Conservation (phyloP, 177 flowering plant genomes). For the Vitis hybrid region DNA sequence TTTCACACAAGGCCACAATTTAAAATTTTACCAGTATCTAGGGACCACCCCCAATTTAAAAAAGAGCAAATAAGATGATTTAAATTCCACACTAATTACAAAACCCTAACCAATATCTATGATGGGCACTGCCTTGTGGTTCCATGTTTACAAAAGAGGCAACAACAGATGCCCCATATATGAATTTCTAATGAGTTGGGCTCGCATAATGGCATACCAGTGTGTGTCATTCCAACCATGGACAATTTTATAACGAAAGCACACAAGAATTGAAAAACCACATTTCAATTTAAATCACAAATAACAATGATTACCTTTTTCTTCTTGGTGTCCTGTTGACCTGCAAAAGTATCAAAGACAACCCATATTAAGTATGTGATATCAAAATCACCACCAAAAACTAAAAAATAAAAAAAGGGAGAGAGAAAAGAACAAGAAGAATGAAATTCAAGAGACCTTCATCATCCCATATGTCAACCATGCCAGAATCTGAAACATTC, state of each 20-base stretch:
- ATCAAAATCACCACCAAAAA: slow-evolving; percentile 1
- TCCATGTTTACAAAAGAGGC: too few relatives aligned
- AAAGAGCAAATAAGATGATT: too few relatives aligned
- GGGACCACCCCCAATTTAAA: too few relatives aligned
- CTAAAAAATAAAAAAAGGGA: background rate
- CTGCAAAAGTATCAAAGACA: slow-evolving; percentile 29
- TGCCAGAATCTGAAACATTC: slow-evolving; percentile 25
- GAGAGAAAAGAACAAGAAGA: background rate
- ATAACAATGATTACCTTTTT: slow-evolving; percentile 42
- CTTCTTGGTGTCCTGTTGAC: slow-evolving; percentile 28
- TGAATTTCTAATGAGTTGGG: too few relatives aligned
- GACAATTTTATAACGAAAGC: background rate
- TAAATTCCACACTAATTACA: too few relatives aligned
- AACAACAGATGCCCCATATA: too few relatives aligned
- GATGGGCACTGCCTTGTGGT: too few relatives aligned
- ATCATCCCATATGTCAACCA: slow-evolving; percentile 64
- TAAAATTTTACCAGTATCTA: too few relatives aligned
- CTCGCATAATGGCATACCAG: too few relatives aligned
- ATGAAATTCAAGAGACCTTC: slow-evolving; percentile 41
- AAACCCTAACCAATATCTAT: too few relatives aligned
- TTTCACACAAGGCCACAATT: too few relatives aligned
- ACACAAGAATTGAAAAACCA: background rate
- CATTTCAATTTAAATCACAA: background rate
- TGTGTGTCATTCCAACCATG: too few relatives aligned
- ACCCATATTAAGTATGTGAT: background rate